phyloP scores from a whole-genome alignment of 75 land plant genomes.

The Sequoiadendron giganteum region DNA sequence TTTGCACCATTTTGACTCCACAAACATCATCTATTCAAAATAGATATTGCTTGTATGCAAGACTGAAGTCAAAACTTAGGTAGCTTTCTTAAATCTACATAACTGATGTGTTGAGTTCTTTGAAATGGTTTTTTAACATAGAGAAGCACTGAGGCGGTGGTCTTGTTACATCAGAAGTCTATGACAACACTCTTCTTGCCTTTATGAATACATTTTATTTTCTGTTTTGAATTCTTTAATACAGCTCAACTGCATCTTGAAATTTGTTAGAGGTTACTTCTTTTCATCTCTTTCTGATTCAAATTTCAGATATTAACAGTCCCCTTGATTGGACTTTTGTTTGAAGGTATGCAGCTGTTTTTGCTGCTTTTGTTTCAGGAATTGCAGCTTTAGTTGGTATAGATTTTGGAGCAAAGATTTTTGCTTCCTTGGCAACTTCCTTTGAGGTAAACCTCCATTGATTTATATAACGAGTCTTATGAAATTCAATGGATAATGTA shows the following conservation, averaged over 20 bases:
- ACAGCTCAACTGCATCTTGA: neutral
- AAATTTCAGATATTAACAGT: neutral
- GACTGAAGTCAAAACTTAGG: neutral
- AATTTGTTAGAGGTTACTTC: neutral
- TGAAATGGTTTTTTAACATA: neutral
- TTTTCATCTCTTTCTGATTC: neutral
- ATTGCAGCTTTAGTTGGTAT: conserved; percentile 81
- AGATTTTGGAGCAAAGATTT: conserved; percentile 90
- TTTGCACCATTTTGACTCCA: neutral
- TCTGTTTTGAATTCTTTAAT: neutral
- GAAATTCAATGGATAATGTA: neutral
- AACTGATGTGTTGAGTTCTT: neutral
- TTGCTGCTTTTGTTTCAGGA: conserved; percentile 90
- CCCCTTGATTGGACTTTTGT: neutral
- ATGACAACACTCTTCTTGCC: neutral
- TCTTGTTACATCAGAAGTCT: neutral
- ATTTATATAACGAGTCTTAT: neutral
- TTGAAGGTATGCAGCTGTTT: conserved; percentile 93
- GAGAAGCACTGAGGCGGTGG: neutral
- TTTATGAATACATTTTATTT: neutral
- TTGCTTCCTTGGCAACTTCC: conserved; percentile 66
- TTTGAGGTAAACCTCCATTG: conserved; percentile 63
- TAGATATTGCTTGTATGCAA: neutral
- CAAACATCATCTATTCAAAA: no score
- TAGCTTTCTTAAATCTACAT: neutral